phyloP scores from a whole-genome alignment of 495 filamentous ascomycete species.

The Aspergillus kassunensis region DNA sequence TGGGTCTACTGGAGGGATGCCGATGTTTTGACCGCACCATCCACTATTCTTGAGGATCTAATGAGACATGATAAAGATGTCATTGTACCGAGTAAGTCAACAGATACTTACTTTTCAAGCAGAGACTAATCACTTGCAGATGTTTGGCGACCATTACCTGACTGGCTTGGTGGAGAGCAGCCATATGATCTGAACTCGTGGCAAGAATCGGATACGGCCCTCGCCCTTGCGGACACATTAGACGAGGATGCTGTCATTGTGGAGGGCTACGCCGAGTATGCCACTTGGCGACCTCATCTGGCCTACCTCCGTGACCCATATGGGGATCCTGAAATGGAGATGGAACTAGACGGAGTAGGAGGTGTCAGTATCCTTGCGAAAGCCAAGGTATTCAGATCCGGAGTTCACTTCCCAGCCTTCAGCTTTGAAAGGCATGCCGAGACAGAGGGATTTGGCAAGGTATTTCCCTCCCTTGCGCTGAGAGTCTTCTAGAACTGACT shows the following conservation, averaged over 20 bases:
- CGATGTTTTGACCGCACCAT: slow-evolving; percentile 94
- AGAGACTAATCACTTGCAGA: slow-evolving; percentile 49
- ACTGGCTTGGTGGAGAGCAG: slow-evolving; percentile 98
- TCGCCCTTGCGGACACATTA: slow-evolving; percentile 88
- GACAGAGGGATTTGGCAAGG: slow-evolving; percentile 98
- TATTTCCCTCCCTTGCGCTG: slow-evolving; percentile 35
- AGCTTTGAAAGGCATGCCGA: slow-evolving; percentile 99
- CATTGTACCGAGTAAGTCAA: slow-evolving; percentile 91
- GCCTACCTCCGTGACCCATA: slow-evolving; percentile 97
- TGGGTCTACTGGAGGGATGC: slow-evolving; percentile 99
- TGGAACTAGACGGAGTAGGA: slow-evolving; percentile 98
- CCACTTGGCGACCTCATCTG: slow-evolving; percentile 96
- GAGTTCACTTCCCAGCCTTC: slow-evolving; percentile 97
- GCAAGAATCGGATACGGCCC: slow-evolving; percentile 97
- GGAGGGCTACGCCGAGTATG: slow-evolving; percentile 98
- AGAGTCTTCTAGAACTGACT: too few relatives aligned
- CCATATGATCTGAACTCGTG: slow-evolving; percentile 99
- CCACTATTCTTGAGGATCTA: slow-evolving; percentile 93
- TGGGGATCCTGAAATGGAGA: slow-evolving; percentile 98
- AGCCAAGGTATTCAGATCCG: slow-evolving; percentile 87
- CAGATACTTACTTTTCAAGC: not conserved
- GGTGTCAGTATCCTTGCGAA: slow-evolving; percentile 98
- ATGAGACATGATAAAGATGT: slow-evolving; percentile 99
- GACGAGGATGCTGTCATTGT: slow-evolving; percentile 99
- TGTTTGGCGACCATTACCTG: slow-evolving; percentile 96